Evolutionary conservation across 495 filamentous ascomycete species (phyloP).

Genomic region (Hyaloscypha bicolor): DNA sequence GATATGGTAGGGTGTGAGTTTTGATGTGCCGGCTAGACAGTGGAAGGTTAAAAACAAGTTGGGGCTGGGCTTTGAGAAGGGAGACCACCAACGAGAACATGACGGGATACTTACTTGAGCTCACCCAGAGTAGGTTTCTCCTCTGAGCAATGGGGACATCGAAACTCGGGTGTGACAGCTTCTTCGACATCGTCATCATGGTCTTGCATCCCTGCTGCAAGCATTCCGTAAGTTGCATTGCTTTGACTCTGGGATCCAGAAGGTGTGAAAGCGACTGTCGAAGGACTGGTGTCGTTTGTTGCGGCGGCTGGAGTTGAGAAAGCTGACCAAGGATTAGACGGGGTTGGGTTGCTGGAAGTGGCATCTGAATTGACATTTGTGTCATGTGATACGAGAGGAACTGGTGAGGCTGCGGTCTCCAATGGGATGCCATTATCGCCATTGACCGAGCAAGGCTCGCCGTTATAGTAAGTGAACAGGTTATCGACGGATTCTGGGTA

Average conservation of each 20-base stretch:
- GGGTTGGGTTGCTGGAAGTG: constrained; percentile 5
- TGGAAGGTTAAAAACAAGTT: constrained; percentile 2
- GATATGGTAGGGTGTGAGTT: constrained; percentile 15
- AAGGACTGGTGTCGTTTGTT: neutral
- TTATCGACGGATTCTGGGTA: constrained; percentile 2
- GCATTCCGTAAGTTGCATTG: constrained; percentile 5
- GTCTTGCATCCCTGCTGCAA: constrained; percentile 1
- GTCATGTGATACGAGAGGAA: constrained; percentile 11
- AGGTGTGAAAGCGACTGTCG: neutral
- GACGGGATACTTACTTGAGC: constrained; percentile 19
- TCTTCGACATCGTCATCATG: neutral
- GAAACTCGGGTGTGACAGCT: neutral
- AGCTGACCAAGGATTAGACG: neutral
- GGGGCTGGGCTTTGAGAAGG: neutral
- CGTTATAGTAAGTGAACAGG: constrained; percentile 15
- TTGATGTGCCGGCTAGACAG: constrained; percentile 19
- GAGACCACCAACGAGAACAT: neutral
- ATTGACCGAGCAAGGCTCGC: constrained; percentile 15
- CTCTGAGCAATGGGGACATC: constrained; percentile 14
- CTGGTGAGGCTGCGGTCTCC: constrained; percentile 15
- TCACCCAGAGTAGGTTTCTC: constrained; percentile 1
- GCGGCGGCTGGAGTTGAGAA: constrained; percentile 5
- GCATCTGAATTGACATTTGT: constrained; percentile 3
- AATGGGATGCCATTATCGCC: constrained; percentile 2
- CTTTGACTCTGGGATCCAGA: constrained; percentile 3